Evolutionary conservation across 208 protist genomes (phyloP).

Genomic region (Naegleria fowleri): DNA sequence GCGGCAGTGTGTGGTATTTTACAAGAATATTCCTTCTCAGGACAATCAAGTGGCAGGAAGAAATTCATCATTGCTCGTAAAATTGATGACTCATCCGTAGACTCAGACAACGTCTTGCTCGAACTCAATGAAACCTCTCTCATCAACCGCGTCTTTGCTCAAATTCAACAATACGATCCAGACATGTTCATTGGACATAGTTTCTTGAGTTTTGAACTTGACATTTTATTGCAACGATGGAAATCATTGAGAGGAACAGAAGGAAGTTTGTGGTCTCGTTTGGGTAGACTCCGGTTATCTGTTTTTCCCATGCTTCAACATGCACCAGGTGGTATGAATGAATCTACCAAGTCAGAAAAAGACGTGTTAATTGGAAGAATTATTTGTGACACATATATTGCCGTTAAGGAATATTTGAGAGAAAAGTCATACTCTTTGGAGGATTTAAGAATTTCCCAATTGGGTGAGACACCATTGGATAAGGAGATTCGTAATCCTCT

Average conservation of each 20-base stretch:
- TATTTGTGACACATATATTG: constrained; percentile 86
- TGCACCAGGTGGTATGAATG: constrained; percentile 45
- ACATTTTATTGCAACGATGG: constrained; percentile 88
- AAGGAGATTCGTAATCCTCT: neutral
- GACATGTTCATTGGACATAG: constrained; percentile 94
- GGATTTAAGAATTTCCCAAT: constrained; percentile 60
- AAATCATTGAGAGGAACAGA: constrained; percentile 65
- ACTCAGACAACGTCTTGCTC: constrained; percentile 51
- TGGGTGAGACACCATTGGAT: constrained; percentile 50
- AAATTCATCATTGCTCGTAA: constrained; percentile 46
- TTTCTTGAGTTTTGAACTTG: constrained; percentile 90
- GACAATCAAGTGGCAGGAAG: constrained; percentile 49
- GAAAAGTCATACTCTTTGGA: constrained; percentile 75
- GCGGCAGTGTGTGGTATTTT: constrained; percentile 66
- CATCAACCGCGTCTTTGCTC: constrained; percentile 64
- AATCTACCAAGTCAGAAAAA: constrained; percentile 63
- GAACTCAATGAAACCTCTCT: constrained; percentile 68
- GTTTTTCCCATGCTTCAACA: constrained; percentile 59
- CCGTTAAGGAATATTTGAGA: constrained; percentile 82
- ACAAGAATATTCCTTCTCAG: constrained; percentile 65
- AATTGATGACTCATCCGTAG: constrained; percentile 60
- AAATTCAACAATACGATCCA: constrained; percentile 75
- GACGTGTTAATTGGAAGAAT: constrained; percentile 81
- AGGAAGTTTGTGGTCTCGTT: constrained; percentile 67
- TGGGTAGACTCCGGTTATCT: constrained; percentile 73